Conservation (phyloP, 352 stramenopile species). For the Globisporangium iwayamae region DNA sequence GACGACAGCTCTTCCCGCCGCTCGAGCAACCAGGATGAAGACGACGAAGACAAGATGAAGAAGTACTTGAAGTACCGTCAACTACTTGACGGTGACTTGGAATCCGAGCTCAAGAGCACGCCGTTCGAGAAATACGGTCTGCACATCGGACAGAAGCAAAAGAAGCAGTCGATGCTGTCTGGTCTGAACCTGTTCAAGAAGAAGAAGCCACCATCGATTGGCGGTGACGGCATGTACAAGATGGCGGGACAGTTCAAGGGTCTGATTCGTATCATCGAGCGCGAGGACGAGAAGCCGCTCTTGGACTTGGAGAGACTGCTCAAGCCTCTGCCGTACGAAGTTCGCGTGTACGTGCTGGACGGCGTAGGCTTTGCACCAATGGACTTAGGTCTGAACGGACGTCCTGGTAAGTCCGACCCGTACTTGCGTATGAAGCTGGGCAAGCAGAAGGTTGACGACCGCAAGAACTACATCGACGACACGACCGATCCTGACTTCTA, state of each 20-base stretch:
- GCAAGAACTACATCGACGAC: slow-evolving; percentile 89
- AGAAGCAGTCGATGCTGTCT: slow-evolving; percentile 55
- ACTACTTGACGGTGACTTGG: slow-evolving; percentile 62
- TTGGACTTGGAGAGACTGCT: slow-evolving; percentile 71
- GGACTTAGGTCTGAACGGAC: slow-evolving; percentile 81
- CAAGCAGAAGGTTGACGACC: slow-evolving; percentile 84
- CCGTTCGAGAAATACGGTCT: slow-evolving; percentile 89
- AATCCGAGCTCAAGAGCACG: slow-evolving; percentile 74
- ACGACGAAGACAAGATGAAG: slow-evolving; percentile 60
- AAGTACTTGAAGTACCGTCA: slow-evolving; percentile 82
- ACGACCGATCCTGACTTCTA: slow-evolving; percentile 90
- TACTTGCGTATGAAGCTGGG: slow-evolving; percentile 85
- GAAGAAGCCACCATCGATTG: slow-evolving; percentile 35
- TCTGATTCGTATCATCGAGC: slow-evolving; percentile 84
- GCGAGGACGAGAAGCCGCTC: slow-evolving; percentile 75
- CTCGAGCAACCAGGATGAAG: slow-evolving; percentile 44
- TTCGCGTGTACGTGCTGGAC: slow-evolving; percentile 87
- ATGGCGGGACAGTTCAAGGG: slow-evolving; percentile 89
- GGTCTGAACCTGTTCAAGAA: slow-evolving; percentile 74
- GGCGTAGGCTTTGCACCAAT: slow-evolving; percentile 82
- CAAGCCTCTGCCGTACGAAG: slow-evolving; percentile 70
- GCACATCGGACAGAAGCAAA: slow-evolving; percentile 77
- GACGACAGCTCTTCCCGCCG: slow-evolving; percentile 49
- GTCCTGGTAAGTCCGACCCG: slow-evolving; percentile 83
- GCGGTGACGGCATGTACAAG: slow-evolving; percentile 64